Conservation (phyloP, 2,329 filamentous ascomycete species). For the Ceratocystis alfenasii region DNA sequence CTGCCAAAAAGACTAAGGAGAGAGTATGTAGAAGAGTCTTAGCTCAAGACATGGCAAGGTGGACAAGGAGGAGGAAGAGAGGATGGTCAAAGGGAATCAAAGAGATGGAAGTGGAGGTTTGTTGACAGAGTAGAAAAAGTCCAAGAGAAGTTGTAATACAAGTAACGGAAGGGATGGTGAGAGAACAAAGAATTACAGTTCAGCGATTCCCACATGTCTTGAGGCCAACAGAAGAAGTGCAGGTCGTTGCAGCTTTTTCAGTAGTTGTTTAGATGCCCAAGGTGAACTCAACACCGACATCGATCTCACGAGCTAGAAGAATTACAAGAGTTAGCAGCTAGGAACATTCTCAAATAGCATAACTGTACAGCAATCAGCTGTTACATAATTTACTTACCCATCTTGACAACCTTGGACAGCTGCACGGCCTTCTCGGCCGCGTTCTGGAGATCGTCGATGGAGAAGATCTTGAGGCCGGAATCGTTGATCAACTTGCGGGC, state of each 20-base stretch:
- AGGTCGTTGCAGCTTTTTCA: conserved; percentile 3
- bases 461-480: conserved; percentile 98
- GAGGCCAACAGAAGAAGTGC: background rate
- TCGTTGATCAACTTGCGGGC: conserved; percentile 91
- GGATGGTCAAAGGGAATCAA: conserved; percentile 10
- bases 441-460: conserved; percentile 92
- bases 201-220: conserved; percentile 3
- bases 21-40: background rate
- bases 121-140: conserved; percentile 14
- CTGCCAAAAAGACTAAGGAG: background rate
- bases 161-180: background rate
- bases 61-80: background rate
- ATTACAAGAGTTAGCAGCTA: conserved; percentile 18
- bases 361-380: conserved; percentile 5
- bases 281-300: conserved; percentile 90
- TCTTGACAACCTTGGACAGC: conserved; percentile 98
- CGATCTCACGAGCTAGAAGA: conserved; percentile 70
- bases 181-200: conserved; percentile 18
- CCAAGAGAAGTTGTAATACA: conserved; percentile 16
- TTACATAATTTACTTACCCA: conserved; percentile 51
- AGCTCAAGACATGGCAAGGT: conserved; percentile 11
- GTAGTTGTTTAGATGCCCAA: conserved; percentile 66
- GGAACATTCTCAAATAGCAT: background rate
- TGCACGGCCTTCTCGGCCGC: conserved; percentile 97
- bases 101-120: background rate